Percentiles rank a stretch among this genome's conserved stretches.
Conservation (phyloP, 1,284 basidiomycete species). For the Pulveroboletus sp. region DNA sequence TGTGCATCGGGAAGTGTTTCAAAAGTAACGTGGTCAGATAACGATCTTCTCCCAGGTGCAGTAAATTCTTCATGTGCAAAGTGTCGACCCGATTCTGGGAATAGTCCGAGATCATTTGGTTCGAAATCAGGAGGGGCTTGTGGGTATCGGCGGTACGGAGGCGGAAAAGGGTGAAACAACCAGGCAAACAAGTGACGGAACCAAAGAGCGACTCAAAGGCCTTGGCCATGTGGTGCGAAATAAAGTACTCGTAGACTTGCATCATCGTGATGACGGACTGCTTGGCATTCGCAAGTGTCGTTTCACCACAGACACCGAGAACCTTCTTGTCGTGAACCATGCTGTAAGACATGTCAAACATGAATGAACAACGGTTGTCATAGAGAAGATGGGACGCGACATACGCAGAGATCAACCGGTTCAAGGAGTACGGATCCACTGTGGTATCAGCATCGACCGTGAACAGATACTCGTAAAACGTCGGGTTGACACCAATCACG, state of each 20-base stretch:
- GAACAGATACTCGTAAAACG: conserved; percentile 97
- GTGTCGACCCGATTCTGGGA: conserved; percentile 97
- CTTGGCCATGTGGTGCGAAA: conserved; percentile 97
- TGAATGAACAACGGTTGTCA: neutral
- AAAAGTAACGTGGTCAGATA: conserved; percentile 94
- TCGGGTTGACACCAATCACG: conserved; percentile 97
- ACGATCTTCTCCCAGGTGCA: conserved; percentile 98
- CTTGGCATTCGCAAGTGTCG: conserved; percentile 85
- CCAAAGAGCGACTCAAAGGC: conserved; percentile 97
- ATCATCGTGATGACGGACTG: conserved; percentile 98
- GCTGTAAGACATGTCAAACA: conserved; percentile 38
- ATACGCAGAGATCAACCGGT: conserved; percentile 88
- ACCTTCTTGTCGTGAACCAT: conserved; percentile 94
- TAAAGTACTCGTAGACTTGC: conserved; percentile 99
- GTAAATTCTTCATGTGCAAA: conserved; percentile 94
- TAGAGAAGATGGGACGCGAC: conserved; percentile 33
- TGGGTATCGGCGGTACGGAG: conserved; percentile 91
- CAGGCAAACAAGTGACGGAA: conserved; percentile 96
- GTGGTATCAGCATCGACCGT: conserved; percentile 98
- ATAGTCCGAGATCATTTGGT: conserved; percentile 89
- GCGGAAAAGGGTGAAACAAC: conserved; percentile 95
- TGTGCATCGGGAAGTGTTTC: conserved; percentile 90
- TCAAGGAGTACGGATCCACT: conserved; percentile 83
- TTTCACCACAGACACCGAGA: conserved; percentile 93
- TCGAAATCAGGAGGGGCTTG: conserved; percentile 86